Evolutionary conservation across 2,329 filamentous ascomycete species (phyloP).

Genomic region (Gremmenia infestans): DNA sequence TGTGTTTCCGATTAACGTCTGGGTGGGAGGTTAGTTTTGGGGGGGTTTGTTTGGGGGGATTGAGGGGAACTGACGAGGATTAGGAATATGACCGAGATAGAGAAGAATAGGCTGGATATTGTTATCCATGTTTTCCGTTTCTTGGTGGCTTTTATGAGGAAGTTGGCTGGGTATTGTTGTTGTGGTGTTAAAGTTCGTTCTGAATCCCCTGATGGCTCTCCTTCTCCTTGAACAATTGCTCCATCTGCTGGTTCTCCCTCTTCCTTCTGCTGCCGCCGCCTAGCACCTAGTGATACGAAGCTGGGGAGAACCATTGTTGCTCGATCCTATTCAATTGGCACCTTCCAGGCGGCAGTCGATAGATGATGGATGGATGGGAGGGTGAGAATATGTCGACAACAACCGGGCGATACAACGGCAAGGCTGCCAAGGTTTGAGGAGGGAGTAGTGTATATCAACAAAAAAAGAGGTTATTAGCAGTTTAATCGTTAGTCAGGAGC

Average conservation of each 20-base stretch:
- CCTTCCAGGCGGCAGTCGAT: background rate
- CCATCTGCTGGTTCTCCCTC: conserved; percentile 6
- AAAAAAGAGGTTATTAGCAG: background rate
- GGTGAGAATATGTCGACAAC: background rate
- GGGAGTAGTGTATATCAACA: conserved; percentile 13
- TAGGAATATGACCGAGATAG: conserved; percentile 71
- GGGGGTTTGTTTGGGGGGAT: background rate
- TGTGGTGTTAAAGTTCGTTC: conserved; percentile 23
- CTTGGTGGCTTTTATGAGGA: conserved; percentile 44
- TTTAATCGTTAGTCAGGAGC: background rate
- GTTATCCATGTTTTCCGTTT: conserved; percentile 51
- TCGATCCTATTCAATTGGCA: background rate
- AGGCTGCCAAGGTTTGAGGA: background rate
- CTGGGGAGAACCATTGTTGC: conserved; percentile 28
- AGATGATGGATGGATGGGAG: background rate
- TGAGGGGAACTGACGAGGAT: conserved; percentile 55
- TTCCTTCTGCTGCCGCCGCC: conserved; percentile 14
- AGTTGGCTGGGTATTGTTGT: conserved; percentile 10
- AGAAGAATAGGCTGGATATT: conserved; percentile 63
- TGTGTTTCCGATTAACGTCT: conserved; percentile 69
- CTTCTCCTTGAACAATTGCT: background rate
- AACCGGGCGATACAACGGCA: background rate
- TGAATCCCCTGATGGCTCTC: conserved; percentile 4
- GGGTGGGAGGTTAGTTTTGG: background rate
- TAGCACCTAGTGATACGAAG: conserved; percentile 23